A percentile compares a stretch with the other conserved stretches of the same genome.
These are phyloP conservation scores for Pseudoturritis turrita DNA, from an alignment of 345 rosid species.

Conservation along the genomic window DNA sequence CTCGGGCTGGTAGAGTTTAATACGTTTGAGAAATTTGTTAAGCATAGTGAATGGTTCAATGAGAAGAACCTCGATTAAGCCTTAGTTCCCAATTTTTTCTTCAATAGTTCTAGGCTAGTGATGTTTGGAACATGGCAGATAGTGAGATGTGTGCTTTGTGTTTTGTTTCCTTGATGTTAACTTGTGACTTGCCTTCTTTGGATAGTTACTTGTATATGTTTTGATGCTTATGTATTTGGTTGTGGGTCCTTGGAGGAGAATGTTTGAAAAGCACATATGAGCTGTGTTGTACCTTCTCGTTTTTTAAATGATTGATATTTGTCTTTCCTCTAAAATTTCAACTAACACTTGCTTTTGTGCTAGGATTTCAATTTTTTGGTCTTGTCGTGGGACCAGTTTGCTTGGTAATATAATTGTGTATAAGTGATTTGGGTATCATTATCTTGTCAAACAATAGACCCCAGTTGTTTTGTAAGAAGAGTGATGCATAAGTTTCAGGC, in stretches of 20 bases:
- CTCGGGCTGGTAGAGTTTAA: neutral
- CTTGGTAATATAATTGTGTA: neutral
- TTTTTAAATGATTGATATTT: constrained; percentile 1
- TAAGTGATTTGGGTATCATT: neutral
- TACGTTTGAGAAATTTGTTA: neutral
- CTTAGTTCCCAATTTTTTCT: neutral
- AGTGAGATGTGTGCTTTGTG: neutral
- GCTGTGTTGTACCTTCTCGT: neutral
- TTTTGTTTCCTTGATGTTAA: constrained; percentile 12
- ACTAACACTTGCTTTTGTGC: constrained; percentile 17
- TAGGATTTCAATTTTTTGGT: neutral
- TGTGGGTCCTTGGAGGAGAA: constrained; percentile 25
- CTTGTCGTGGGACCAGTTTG: constrained; percentile 11
- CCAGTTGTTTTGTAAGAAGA: neutral
- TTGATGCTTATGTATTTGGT: constrained; percentile 18
- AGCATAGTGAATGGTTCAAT: neutral
- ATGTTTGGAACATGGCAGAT: neutral
- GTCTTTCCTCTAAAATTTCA: neutral
- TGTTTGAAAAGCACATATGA: neutral
- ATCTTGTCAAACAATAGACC: neutral
- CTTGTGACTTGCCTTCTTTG: neutral
- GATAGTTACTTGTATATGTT: neutral
- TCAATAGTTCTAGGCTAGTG: neutral
- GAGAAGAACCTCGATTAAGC: neutral
- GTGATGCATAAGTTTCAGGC: neutral